Percentiles rank a stretch among this genome's conserved stretches.
Conservation (phyloP, 2,329 filamentous ascomycete genomes). For the Aspergillus tamarii region DNA sequence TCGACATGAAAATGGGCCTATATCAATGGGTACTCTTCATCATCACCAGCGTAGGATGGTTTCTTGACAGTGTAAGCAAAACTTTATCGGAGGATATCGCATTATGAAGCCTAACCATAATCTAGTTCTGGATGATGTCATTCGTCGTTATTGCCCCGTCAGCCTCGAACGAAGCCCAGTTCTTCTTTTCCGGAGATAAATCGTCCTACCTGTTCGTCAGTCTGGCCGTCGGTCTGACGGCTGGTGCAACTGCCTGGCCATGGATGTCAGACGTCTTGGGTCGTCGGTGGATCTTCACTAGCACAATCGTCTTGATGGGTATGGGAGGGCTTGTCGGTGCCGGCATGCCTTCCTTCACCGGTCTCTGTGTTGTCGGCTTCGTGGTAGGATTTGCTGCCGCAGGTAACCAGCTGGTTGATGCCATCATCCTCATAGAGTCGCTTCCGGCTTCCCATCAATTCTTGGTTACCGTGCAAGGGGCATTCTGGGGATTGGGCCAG, state of each 20-base stretch:
- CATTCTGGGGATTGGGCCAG: constrained; percentile 24
- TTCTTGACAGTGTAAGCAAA: constrained; percentile 24
- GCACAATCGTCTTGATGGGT: constrained; percentile 23
- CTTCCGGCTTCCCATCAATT: constrained; percentile 26
- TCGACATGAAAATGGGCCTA: constrained; percentile 25
- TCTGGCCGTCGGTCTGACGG: constrained; percentile 18
- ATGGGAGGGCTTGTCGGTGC: constrained; percentile 26
- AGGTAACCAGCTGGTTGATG: constrained; percentile 22
- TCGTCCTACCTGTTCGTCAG: constrained; percentile 21
- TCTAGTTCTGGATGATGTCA: constrained; percentile 26
- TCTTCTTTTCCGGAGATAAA: constrained; percentile 22
- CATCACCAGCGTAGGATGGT: constrained; percentile 26
- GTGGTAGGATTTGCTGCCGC: constrained; percentile 24
- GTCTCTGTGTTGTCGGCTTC: constrained; percentile 29
- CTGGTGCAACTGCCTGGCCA: constrained; percentile 22
- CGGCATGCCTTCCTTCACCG: constrained; percentile 24
- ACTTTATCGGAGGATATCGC: background rate
- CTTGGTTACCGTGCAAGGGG: constrained; percentile 21
- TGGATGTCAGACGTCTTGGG: constrained; percentile 25
- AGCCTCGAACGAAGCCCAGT: constrained; percentile 23
- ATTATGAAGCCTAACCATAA: too few relatives aligned
- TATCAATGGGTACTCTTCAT: constrained; percentile 27
- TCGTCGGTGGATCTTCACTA: constrained; percentile 25
- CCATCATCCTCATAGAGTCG: constrained; percentile 21
- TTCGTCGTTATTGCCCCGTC: constrained; percentile 23